Percentiles rank a stretch among this genome's conserved stretches.
These are phyloP conservation scores for Fusarium pseudoanthophilum DNA, from an alignment of 2,329 filamentous ascomycete genomes.

Conservation along the genomic window DNA sequence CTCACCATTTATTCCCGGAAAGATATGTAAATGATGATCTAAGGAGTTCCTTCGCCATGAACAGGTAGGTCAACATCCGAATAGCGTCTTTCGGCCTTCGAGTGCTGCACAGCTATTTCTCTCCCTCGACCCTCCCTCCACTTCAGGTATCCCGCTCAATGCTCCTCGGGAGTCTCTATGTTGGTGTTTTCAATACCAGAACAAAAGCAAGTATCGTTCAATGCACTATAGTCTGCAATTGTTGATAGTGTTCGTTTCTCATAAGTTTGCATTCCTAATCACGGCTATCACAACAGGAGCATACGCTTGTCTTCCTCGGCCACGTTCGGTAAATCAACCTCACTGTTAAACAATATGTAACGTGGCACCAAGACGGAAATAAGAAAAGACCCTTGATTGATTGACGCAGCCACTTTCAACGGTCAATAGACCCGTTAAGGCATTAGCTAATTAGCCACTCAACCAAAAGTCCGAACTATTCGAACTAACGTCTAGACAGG, in stretches of 20 bases:
- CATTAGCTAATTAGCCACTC: constrained; percentile 8
- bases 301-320: not conserved
- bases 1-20: not conserved
- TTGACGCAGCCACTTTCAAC: not conserved
- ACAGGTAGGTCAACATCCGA: not conserved
- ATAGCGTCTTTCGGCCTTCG: not conserved
- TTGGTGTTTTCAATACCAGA: not conserved
- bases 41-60: not conserved
- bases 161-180: not conserved
- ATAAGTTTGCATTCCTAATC: not conserved
- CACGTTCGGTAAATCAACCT: not conserved
- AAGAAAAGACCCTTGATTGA: not conserved
- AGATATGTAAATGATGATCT: not conserved
- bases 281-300: not conserved
- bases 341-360: not conserved
- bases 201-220: not conserved
- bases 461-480: constrained; percentile 14
- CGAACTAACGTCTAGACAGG: constrained; percentile 5
- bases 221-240: not conserved
- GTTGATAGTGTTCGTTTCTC: not conserved
- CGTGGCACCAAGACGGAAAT: not conserved
- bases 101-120: not conserved
- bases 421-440: not conserved
- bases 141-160: no score
- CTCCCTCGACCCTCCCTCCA: not conserved